Evolutionary conservation across 2,329 filamentous ascomycete species (phyloP), one percentile per base, ranked within the genome.

Genomic region (Zymoseptoria passerinii): DNA sequence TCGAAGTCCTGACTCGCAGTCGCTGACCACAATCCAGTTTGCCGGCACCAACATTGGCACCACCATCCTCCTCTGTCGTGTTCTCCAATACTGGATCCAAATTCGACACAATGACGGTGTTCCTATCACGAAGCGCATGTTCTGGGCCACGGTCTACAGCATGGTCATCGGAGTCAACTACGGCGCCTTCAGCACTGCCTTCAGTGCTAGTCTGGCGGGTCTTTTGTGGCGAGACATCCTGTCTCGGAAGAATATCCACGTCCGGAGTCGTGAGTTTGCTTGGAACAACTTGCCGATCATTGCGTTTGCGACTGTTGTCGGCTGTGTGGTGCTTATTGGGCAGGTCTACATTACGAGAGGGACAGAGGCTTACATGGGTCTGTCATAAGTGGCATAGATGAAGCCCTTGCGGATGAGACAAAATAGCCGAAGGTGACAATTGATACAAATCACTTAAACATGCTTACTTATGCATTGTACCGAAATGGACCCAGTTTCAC

Each of bases 31-130:
- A 29, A 23, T 27, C 10, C 61, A 89, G 85, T 90, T 89, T 64
- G 85, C 87, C 0, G 87, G 87, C 18, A 90, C 87, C 1, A 90
- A 90, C 63, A 90, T 90, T 54, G 87, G 87, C 40, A 88, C 87
- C 0, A 86, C 87, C 0, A 90, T 90, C 66, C 80, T 90, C 0
- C 77, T 90, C 1, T 88, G 82, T 7, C 84, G 87, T 2, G 80
- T 89, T 7, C 81, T 90, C 10, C 87, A 90, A 68, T 75, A 81
- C 0, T 90, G 87, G 87, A 75, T 82, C 61, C 66, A 74, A 1
- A 87, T 90, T 48, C 83, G 86, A 63, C 56, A 67, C 0, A 59
- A 63, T 0, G 79, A 76, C 48, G 72, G 72, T 0, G 72, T 69
- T 1, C 71, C 77, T 0, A 86, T 90, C 54, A 80, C 76, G 13